Percentiles rank a stretch among this genome's conserved stretches.
These are phyloP conservation scores for Calvatia gigantea DNA, from an alignment of 768 basidiomycete genomes.

Conservation along the genomic window DNA sequence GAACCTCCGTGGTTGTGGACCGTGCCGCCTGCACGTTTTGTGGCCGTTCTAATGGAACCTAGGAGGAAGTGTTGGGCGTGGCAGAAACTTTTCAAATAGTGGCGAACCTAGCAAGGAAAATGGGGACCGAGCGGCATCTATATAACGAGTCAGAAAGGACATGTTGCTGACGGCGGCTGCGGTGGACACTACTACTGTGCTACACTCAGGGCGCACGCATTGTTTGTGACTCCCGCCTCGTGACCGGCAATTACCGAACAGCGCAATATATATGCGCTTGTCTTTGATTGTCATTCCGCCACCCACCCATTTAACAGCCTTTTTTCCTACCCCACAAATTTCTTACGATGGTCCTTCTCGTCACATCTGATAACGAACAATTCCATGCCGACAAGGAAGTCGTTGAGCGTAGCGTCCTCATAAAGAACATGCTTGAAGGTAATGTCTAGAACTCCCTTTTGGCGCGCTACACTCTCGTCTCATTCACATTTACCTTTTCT, in stretches of 20 bases:
- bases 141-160: constrained; percentile 47
- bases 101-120: constrained; percentile 46
- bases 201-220: too few relatives aligned
- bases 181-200: constrained; percentile 5
- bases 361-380: constrained; percentile 93
- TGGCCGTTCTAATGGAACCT: constrained; percentile 84
- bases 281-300: constrained; percentile 19
- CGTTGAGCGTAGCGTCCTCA: constrained; percentile 91
- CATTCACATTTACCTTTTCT: constrained; percentile 8
- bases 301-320: constrained; percentile 13
- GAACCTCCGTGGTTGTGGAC: constrained; percentile 92
- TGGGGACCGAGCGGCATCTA: constrained; percentile 36
- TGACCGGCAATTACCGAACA: constrained; percentile 37
- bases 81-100: neutral
- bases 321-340: constrained; percentile 6
- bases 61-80: constrained; percentile 1
- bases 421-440: constrained; percentile 99
- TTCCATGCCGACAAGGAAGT: constrained; percentile 94
- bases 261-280: constrained; percentile 4
- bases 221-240: constrained; percentile 19
- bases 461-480: constrained; percentile 8
- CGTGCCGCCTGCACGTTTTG: constrained; percentile 94
- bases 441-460: constrained; percentile 28
- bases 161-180: constrained; percentile 23
- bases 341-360: constrained; percentile 73